Evolutionary conservation across 768 basidiomycete species (phyloP), one percentile per base, ranked within the genome.

Genomic region (Strobilomyces confusus): DNA sequence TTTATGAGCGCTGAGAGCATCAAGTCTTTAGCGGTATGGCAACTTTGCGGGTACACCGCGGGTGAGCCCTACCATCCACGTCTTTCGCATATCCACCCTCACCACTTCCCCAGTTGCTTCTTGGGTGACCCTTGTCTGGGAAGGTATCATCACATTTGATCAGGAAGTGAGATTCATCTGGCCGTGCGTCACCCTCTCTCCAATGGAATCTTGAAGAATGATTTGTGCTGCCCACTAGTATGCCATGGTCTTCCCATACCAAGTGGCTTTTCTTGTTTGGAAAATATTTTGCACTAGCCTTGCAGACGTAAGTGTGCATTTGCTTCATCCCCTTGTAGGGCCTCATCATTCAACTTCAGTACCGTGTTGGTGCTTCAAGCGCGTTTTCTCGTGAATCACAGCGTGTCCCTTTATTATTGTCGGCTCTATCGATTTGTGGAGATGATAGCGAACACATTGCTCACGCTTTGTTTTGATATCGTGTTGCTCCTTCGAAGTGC

Each of bases 191-290:
- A 5, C 20, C 14, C 2, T 25, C 15, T 43, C 13, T 36, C 48
- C 15, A 20, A 17, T 7, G 5, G 15, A 26, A 12, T 19, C 22
- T 1, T 11, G 1, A 20, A 47, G n/a, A 8, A 1, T 52, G 23
- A 36, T 47, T 26, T 36, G 2, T 17, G 4, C 25, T 25, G 4
- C 19, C 0, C 22, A 17, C 30, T 30, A 67, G 66, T 8, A 60
- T 62, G 52, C 38, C 64, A 15, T 11, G 9, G 3, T 48, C 7
- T 11, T 55, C 59, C 6, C 41, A 48, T 23, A 37, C 62, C 37
- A 68, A 68, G 42, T 68, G 67, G 66, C 12, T 69, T n/a, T 67
- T 60, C 42, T 20, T 68, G n/a, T 57, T 66, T 42, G 53, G 52
- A 4, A 68, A 52, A 47, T 68, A 62, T n/a, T 44, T 52, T 41